Evolutionary conservation across 495 filamentous ascomycete genomes (phyloP), one percentile per base, ranked within the genome.

Genomic region (Podospora fimiseda): DNA sequence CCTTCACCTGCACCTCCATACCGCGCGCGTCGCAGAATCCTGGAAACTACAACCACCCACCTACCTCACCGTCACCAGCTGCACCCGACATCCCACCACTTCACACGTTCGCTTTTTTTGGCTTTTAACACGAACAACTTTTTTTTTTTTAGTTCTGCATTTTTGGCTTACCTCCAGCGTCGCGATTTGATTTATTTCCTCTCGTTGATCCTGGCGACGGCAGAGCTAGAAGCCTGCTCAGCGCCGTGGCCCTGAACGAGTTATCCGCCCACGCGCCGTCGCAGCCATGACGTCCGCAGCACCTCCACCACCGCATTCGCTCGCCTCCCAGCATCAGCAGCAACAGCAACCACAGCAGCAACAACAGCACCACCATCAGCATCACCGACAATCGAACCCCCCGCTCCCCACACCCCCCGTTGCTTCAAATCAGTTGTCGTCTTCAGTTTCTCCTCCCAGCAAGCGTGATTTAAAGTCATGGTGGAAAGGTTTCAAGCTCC

Each of bases 401-500:
- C 46, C 54, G 2, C 48, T 58, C 19, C 43, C 57, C 11, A 53
- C 33, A 11, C 49, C 58, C 9, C 56, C 58, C 41, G 46, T 44
- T 7, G 43, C 62, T 16, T 14, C 44, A 22, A 15, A 55, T 22
- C 64, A 54, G 46, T 43, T 58, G 45, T 61, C 67, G 37, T 54
- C 69, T 36, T 62, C 67, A 13, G 56, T 59, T 51, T 83, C 86
- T 36, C 82, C 85, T 9, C 84, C 89, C 30, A 85, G 80, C 48
- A 90, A 83, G 69, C 80, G 87, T 62, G 88, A 94, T 61, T 74
- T 95, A 51, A 84, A 88, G 60, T 89, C 85, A 22, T 96, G 90
- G 90, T 95, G 90, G 90, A 90, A 85, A 70, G 79, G 81, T 45
- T 95, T 96, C 73, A 89, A 87, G 70, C 77, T 82, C 27, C 82